A percentile compares a stretch with the other conserved stretches of the same genome.
These are phyloP conservation scores for Thuidium tamariscinum DNA, from an alignment of 225 moss, liverwort and hornwort species.

Conservation along the genomic window DNA sequence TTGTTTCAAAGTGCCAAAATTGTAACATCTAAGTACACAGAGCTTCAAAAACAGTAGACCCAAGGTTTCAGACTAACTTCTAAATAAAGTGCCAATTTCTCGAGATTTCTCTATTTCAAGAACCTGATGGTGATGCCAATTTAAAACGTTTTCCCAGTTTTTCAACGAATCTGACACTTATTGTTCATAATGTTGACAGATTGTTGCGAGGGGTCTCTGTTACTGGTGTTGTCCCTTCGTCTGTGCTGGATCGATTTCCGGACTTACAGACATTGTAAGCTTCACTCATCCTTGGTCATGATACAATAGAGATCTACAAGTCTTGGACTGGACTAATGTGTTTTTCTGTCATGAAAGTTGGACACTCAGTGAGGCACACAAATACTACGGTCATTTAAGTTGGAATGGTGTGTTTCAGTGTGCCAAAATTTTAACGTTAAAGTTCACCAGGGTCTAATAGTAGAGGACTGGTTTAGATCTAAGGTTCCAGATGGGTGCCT, in stretches of 20 bases:
- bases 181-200: slow-evolving; percentile 3
- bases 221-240: background rate
- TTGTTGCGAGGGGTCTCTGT: slow-evolving; percentile 15
- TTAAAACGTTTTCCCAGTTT: background rate
- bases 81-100: background rate
- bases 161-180: background rate
- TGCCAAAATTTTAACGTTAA: background rate
- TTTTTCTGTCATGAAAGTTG: background rate
- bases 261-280: slow-evolving; percentile 27
- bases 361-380: background rate
- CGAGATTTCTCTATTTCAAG: background rate
- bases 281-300: background rate
- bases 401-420: background rate
- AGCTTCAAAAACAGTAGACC: background rate
- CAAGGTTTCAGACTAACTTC: background rate
- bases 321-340: background rate
- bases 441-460: background rate
- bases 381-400: background rate
- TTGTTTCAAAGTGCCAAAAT: background rate
- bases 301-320: background rate
- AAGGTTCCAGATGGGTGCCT: background rate
- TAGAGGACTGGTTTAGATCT: background rate
- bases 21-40: background rate
- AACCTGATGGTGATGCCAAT: background rate
- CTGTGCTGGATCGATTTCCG: background rate